These are phyloP conservation scores for Xylaria flabelliformis DNA, from an alignment of 495 filamentous ascomycete species.

Conservation along the genomic window DNA sequence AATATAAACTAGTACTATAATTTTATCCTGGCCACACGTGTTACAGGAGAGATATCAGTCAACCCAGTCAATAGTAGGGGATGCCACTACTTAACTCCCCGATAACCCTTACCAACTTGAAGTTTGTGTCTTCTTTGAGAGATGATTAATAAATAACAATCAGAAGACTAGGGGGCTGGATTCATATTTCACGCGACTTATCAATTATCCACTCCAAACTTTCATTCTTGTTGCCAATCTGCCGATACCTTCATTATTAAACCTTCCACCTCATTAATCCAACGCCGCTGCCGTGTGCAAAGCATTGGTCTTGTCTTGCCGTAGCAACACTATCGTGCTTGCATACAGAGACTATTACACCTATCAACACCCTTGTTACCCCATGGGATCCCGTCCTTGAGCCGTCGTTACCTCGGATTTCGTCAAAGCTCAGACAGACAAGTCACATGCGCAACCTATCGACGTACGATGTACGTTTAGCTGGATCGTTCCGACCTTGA, in stretches of 20 bases:
- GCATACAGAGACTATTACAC: conserved; percentile 15
- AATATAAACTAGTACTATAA: not conserved
- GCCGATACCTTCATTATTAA: conserved; percentile 5
- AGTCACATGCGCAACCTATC: conserved; percentile 6
- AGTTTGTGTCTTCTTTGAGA: not conserved
- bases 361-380: conserved; percentile 6
- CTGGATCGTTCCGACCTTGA: not conserved
- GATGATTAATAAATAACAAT: not conserved
- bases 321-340: not conserved
- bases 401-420: not conserved
- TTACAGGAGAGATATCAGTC: not conserved
- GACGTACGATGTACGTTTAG: not conserved
- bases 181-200: not conserved
- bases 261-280: not conserved
- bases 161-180: not conserved
- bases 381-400: conserved; percentile 15
- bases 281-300: conserved; percentile 1
- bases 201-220: not conserved
- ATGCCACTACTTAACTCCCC: conserved; percentile 10
- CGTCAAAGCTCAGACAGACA: conserved; percentile 5
- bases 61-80: conserved; percentile 16
- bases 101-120: not conserved
- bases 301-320: not conserved
- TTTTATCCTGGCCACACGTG: not conserved
- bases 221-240: not conserved